Conservation (phyloP, 306 rosid genomes). For the Benincasa hispida region DNA sequence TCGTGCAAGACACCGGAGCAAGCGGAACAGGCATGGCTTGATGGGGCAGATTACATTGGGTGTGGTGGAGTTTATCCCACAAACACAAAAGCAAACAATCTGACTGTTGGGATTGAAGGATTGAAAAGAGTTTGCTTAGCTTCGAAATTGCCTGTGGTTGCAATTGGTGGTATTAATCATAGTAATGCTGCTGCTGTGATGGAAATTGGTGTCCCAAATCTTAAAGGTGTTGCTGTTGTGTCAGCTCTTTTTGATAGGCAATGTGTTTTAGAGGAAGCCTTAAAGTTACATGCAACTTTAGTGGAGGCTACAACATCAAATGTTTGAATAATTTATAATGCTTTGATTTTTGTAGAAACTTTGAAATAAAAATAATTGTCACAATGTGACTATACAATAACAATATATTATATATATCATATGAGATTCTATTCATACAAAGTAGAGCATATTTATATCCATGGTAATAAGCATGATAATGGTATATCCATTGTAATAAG, state of each 20-base stretch:
- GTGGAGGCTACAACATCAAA: conserved; percentile 23
- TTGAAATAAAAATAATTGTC: not conserved
- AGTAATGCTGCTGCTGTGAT: conserved; percentile 56
- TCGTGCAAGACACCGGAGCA: conserved; percentile 91
- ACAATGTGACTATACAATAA: not conserved
- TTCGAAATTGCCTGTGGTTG: conserved; percentile 84
- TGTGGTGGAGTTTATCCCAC: conserved; percentile 86
- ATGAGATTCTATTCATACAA: too few species aligned
- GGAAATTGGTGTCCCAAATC: conserved; percentile 47
- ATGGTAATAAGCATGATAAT: too few species aligned
- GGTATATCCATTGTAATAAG: too few species aligned
- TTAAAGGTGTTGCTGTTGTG: conserved; percentile 81
- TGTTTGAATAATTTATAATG: not conserved
- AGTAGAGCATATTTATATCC: too few species aligned
- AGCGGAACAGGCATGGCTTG: conserved; percentile 72
- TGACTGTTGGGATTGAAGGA: conserved; percentile 66
- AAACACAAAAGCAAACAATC: conserved; percentile 60
- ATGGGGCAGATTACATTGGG: conserved; percentile 82
- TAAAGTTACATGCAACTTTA: conserved; percentile 41
- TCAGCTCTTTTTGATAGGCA: conserved; percentile 76
- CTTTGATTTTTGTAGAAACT: not conserved
- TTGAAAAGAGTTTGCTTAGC: conserved; percentile 45
- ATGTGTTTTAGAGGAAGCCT: conserved; percentile 44
- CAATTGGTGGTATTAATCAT: conserved; percentile 66
- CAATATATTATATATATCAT: not conserved